A percentile compares a stretch with the other conserved stretches of the same genome.
These are phyloP conservation scores for Rhexocercosporidium sp. DNA, from an alignment of 2,329 filamentous ascomycete genomes.

Conservation along the genomic window DNA sequence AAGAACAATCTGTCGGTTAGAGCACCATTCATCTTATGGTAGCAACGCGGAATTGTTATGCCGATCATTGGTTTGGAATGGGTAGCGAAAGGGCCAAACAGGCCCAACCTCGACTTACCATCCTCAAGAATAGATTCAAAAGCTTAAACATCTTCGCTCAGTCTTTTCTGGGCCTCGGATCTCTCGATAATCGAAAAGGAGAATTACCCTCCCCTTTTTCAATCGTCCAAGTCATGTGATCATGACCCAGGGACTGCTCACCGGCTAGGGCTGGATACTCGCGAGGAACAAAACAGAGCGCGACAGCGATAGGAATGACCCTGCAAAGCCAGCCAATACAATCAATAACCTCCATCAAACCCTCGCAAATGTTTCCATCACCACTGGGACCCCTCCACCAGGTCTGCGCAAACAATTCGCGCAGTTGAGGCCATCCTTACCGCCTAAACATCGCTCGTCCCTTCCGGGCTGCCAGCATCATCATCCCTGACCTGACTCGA, in stretches of 20 bases:
- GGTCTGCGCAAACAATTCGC: not conserved
- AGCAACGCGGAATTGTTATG: no score
- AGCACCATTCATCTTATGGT: no score
- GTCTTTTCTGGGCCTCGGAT: not conserved
- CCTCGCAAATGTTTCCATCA: conserved; percentile 4
- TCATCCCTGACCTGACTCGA: conserved; percentile 9
- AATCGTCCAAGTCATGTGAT: not conserved
- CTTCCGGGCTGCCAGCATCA: not conserved
- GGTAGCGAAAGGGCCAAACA: no score
- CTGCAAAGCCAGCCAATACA: conserved; percentile 1
- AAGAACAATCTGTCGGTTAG: no score
- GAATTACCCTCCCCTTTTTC: not conserved
- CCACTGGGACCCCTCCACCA: conserved; percentile 4
- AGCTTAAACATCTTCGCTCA: no score
- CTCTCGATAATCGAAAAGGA: not conserved
- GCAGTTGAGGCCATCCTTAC: conserved; percentile 10
- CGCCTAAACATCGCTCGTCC: conserved; percentile 12
- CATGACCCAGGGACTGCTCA: not conserved
- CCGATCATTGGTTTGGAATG: no score
- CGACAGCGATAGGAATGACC: conserved; percentile 10
- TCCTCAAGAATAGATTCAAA: no score
- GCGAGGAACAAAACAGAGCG: conserved; percentile 15
- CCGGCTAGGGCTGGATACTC: not conserved
- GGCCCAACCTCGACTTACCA: no score
- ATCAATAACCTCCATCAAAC: not conserved